Base-by-base conservation (phyloP, 257 asterid genomes). In the Ilex asprella region DNA sequence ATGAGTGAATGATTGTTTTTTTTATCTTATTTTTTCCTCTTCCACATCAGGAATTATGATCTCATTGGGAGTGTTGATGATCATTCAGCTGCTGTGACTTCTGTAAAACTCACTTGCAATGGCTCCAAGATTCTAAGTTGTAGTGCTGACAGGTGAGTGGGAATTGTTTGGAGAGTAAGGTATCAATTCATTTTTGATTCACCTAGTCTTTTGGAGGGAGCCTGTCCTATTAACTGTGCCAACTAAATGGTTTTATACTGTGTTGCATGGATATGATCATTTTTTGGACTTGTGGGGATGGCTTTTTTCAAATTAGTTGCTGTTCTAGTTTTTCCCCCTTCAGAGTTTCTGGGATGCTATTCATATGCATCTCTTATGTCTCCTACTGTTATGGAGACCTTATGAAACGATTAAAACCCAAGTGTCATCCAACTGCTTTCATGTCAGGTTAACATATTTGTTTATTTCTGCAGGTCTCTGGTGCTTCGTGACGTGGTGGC, bases 101-200 rank as follows among this genome's bases (percentile, higher is more conserved):
- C 72, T 16, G 75, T 81, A 65, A 86, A 79, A 65, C 77, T 84
- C 63, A 62, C 77, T 55, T 63, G 55, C 66, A 78, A 62, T 70
- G 91, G 87, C 64, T n/a, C 47, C 49, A 74, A 76, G 73, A 76
- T 86, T 63, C 80, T 84, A 55, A 86, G 91, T 67, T 81, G 83
- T 61, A 59, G 78, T 47, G 75, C 81, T 57, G 82, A 81, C 62
- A 65, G 86, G 95, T 86, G 78, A 73, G 86, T 71, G 61, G 41
- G 41, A 35, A 3, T 35, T 35, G 41, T 35, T 35, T 8, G 41
- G 41, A 35, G 41, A 35, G 8, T 21, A 35, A 35, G 41, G 5
- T 3, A 35, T 35, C 41, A 35, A 35, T 35, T 35, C 41, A 35
- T 3, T 4, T 35, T 35, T 35, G 41, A 35, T 35, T 35, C 8